Evolutionary conservation across 2,329 filamentous ascomycete species (phyloP), one percentile per base, ranked within the genome.

Genomic region (Zalaria obscura): DNA sequence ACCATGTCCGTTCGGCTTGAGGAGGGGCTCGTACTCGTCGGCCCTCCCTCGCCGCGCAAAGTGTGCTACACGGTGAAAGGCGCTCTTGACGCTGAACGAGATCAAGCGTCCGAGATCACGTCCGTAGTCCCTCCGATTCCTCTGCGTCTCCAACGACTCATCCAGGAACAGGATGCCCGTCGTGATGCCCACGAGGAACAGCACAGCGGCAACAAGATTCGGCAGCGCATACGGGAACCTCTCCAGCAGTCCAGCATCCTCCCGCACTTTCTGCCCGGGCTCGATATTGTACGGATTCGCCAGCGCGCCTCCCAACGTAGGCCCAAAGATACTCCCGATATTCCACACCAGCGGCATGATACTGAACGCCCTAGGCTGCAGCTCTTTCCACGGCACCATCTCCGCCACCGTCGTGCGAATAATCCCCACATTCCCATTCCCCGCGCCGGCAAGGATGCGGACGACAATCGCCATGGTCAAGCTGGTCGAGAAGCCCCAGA

Each of bases 271-370:
- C 3, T 86, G 43, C 2, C 62, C 61, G 0, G 87, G 86, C 54
- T 82, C 78, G 44, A 87, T 79, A 45, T 80, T 71, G 1, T 80
- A 77, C 0, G 89, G 89, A 44, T 85, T 80, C 5, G 87, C 85
- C 45, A 96, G 76, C 46, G 86, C 79, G 4, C 89, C 89, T 27
- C 89, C 89, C 53, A 96, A 82, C 3, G 78, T 80, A 1, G 89
- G 89, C 0, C 89, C 89, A 50, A 94, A 83, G 32, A 94, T 85
- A 31, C 78, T 83, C 1, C 89, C 89, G 40, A 95, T 67, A 7
- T 80, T 87, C 82, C 86, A 96, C 2, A 82, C 83, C 10, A 96
- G 64, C 3, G 89, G 89, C 88, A 96, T 95, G 36, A 96, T 70
- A 48, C 81, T 87, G 60, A 96, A 96, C 0, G 91, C 91, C 40